These are phyloP conservation scores for Ganoderma sp. DNA, from an alignment of 1,284 basidiomycete genomes.

Conservation along the genomic window DNA sequence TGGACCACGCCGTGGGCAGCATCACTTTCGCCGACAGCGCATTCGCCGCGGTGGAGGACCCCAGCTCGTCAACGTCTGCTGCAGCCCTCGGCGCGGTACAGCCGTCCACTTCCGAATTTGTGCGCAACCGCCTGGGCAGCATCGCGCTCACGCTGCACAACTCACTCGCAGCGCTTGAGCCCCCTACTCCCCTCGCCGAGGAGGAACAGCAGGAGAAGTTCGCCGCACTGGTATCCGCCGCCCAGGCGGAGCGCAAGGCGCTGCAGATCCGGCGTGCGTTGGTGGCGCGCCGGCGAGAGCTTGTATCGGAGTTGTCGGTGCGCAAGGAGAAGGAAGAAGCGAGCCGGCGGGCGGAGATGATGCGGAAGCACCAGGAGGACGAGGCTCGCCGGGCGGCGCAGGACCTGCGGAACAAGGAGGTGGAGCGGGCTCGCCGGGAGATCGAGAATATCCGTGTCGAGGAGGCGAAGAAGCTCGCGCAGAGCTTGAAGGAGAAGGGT, in stretches of 20 bases:
- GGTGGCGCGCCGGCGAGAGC: constrained; percentile 86
- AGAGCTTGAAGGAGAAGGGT: constrained; percentile 84
- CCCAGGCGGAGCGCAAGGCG: constrained; percentile 77
- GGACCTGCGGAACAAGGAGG: constrained; percentile 74
- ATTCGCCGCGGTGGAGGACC: constrained; percentile 58
- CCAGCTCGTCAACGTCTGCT: constrained; percentile 43
- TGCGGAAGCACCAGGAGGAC: constrained; percentile 76
- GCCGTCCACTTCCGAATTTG: constrained; percentile 70
- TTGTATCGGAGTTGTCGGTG: constrained; percentile 85
- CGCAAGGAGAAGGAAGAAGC: constrained; percentile 93
- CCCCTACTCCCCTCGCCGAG: constrained; percentile 50
- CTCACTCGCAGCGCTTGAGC: constrained; percentile 62
- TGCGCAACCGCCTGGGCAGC: constrained; percentile 77
- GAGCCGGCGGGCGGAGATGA: constrained; percentile 76
- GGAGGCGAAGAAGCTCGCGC: constrained; percentile 90
- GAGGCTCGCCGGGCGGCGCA: constrained; percentile 71
- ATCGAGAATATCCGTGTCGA: constrained; percentile 84
- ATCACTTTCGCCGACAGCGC: constrained; percentile 88
- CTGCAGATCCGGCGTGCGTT: constrained; percentile 80
- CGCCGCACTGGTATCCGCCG: constrained; percentile 59
- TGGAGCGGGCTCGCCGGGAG: constrained; percentile 82
- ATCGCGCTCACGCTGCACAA: constrained; percentile 79
- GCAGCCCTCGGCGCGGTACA: constrained; percentile 60
- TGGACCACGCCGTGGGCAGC: constrained; percentile 89
- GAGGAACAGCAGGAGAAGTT: constrained; percentile 61